Percentiles rank a stretch among this genome's conserved stretches.
Conservation (phyloP, 768 basidiomycete genomes). For the Mycena sanguinolenta region DNA sequence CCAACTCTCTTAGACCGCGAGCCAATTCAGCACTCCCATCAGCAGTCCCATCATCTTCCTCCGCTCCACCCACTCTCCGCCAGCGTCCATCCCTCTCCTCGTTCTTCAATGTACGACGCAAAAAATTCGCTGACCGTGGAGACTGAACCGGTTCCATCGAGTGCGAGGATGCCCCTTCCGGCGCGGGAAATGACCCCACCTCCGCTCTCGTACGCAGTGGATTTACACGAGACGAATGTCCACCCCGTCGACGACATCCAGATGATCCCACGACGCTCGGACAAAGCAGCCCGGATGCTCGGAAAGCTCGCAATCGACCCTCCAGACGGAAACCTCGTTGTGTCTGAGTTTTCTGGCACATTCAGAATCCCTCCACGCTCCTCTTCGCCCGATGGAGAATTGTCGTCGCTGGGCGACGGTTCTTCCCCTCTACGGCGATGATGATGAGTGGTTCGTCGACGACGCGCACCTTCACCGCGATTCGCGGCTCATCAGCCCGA, state of each 20-base stretch:
- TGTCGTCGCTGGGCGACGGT: not conserved
- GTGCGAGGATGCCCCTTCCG: not conserved
- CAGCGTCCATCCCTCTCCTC: constrained; percentile 16
- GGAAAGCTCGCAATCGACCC: not conserved
- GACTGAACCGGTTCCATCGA: not conserved
- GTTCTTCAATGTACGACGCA: constrained; percentile 23
- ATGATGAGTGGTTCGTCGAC: constrained; percentile 15
- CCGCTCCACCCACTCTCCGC: not conserved
- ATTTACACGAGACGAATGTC: constrained; percentile 28
- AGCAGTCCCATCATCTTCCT: not conserved
- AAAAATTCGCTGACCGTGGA: not conserved
- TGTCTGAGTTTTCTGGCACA: constrained; percentile 8
- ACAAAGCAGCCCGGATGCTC: constrained; percentile 26
- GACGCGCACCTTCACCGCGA: constrained; percentile 13
- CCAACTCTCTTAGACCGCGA: constrained; percentile 3
- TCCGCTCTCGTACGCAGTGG: not conserved
- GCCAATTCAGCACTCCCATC: not conserved
- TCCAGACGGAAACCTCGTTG: not conserved
- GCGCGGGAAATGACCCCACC: not conserved
- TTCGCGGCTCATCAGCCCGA: constrained; percentile 25
- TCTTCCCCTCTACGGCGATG: not conserved
- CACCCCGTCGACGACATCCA: constrained; percentile 25
- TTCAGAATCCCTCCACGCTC: constrained; percentile 10
- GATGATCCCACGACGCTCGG: not conserved
- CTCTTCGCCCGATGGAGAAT: not conserved